Evolutionary conservation across 176 grass and related monocot genomes (phyloP), one percentile per base, ranked within the genome.

Genomic region (Urochloa ruziziensis): DNA sequence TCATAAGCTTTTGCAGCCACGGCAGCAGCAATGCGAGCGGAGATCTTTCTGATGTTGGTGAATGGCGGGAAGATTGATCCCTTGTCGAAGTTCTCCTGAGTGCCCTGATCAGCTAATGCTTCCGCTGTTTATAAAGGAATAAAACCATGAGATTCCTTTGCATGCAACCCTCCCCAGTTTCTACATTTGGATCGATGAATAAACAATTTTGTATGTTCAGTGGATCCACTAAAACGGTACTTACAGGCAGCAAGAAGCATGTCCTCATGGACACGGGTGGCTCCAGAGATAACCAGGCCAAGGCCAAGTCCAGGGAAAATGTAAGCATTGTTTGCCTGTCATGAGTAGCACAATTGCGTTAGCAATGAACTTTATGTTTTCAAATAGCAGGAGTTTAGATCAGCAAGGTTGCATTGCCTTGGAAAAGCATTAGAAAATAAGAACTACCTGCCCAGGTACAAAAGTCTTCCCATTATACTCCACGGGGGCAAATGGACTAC

Each of bases 161-260:
- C n/a, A 53, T 1, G 0, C 11, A 82, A 27, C 40, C 53, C 18
- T 13, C 24, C 60, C 33, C 29, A 23, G 39, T 42, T 49, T 5
- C 18, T 52, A 7, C 18, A 73, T 17, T 27, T 59, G 56, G 56
- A 59, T 13, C 12, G 12, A 77, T 28, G 25, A 37, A 18, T 11
- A 15, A 60, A 68, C 36, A 57, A 74, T 57, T 62, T 56, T 44
- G 12, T 5, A 67, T 8, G 39, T 72, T 47, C 29, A 70, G 52
- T n/a, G 24, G 28, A 69, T 74, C 73, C 28, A 21, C 11, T 84
- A 2, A 30, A 1, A 49, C 73, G 67, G 2, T 69, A 90, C 93
- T 99, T 92, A 99, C 97, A 91, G 63, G 97, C 97, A 65, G 93
- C 97, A 71, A 99, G 91, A 91, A 99, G 97, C 93, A 99, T 92